Conservation (phyloP, 768 basidiomycete genomes). For the Kockovaella imperatae region DNA sequence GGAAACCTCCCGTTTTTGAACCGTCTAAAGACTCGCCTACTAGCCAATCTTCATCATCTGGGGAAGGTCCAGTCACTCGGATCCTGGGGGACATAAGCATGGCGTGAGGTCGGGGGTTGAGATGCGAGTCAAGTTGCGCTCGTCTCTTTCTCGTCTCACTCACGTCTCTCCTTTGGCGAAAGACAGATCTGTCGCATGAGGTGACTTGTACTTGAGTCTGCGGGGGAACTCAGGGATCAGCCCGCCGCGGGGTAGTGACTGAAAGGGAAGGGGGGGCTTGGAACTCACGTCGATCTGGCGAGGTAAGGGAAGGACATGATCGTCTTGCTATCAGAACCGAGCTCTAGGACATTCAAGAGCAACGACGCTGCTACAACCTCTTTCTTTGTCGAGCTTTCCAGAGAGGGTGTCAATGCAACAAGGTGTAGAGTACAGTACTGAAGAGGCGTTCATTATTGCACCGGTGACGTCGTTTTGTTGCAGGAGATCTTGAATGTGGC, state of each 20-base stretch:
- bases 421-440: no score
- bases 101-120: neutral
- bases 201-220: slow-evolving; percentile 42
- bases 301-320: slow-evolving; percentile 40
- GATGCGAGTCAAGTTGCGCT: neutral
- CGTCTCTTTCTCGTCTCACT: slow-evolving; percentile 9
- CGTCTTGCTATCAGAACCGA: neutral
- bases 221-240: neutral
- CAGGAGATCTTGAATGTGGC: no score
- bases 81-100: slow-evolving; percentile 28
- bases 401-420: no score
- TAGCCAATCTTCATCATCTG: slow-evolving; percentile 44
- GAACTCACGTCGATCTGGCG: slow-evolving; percentile 38
- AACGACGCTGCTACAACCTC: no score
- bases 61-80: slow-evolving; percentile 37
- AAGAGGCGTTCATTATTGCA: no score
- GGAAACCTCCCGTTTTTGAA: slow-evolving; percentile 38
- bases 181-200: slow-evolving; percentile 42
- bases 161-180: slow-evolving; percentile 44
- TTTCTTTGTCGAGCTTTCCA: no score
- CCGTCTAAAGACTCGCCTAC: slow-evolving; percentile 41
- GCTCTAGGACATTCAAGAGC: no score
- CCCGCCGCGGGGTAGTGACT: neutral
- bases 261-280: neutral
- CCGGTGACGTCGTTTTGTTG: no score